Evolutionary conservation across 106 monocot species (phyloP).

Genomic region (Acorus calamus): DNA sequence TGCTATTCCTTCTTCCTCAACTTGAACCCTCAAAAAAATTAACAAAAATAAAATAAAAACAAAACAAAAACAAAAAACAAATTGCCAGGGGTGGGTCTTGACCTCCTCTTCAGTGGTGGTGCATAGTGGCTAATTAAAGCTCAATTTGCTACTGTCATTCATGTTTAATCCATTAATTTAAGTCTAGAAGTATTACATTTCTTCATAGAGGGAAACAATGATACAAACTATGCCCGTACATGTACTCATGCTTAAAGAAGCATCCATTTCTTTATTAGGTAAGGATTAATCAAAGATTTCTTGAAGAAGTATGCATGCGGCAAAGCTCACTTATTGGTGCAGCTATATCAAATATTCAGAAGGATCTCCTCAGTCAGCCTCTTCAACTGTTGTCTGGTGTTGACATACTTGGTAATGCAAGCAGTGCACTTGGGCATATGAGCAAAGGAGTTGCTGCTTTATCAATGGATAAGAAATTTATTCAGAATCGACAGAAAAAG

Average conservation of each 20-base stretch:
- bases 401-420: conserved; percentile 96
- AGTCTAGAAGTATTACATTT: not conserved
- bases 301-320: conserved; percentile 69
- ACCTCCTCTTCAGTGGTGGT: too few relatives aligned
- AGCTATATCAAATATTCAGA: conserved; percentile 72
- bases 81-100: too few relatives aligned
- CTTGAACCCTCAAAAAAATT: too few relatives aligned
- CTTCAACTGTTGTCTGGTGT: conserved; percentile 90
- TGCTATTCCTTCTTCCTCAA: not conserved
- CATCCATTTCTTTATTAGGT: conserved; percentile 32
- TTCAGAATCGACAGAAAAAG: conserved; percentile 83
- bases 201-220: not conserved
- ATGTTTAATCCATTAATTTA: too few relatives aligned
- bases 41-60: too few relatives aligned
- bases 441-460: conserved; percentile 93
- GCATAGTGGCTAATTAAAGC: too few relatives aligned
- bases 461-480: conserved; percentile 99
- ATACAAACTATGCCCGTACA: not conserved
- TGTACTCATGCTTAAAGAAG: not conserved
- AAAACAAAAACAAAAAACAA: too few relatives aligned
- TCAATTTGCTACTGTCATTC: too few relatives aligned
- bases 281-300: conserved; percentile 66
- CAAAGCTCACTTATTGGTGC: conserved; percentile 69
- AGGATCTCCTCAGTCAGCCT: conserved; percentile 91
- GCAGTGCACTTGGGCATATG: conserved; percentile 92